These are phyloP conservation scores for Calonectria pteridis DNA, from an alignment of 2,329 filamentous ascomycete genomes.

Conservation along the genomic window DNA sequence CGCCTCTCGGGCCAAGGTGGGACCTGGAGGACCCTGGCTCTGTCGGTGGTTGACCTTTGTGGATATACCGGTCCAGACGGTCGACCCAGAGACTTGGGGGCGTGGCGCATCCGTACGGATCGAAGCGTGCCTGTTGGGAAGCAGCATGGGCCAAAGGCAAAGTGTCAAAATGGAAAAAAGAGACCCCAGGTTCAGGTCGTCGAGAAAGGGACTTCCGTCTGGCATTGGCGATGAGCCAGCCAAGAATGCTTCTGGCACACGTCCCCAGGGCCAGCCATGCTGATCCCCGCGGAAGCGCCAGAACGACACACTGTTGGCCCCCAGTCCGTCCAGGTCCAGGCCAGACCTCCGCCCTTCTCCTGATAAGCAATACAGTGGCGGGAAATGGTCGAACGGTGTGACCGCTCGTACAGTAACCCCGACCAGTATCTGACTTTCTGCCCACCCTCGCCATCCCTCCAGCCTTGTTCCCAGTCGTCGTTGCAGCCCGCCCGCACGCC, in stretches of 20 bases:
- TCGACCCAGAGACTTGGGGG: not conserved
- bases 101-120: not conserved
- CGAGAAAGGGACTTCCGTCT: not conserved
- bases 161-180: not conserved
- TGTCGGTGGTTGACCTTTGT: not conserved
- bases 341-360: not conserved
- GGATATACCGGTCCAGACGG: constrained; percentile 1
- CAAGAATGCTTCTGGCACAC: not conserved
- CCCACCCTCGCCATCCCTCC: constrained; percentile 1
- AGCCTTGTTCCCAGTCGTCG: constrained; percentile 6
- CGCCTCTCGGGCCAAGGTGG: not conserved
- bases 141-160: not conserved
- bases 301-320: not conserved
- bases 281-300: not conserved
- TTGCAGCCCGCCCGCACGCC: not conserved
- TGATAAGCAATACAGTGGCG: constrained; percentile 2
- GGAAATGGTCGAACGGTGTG: not conserved
- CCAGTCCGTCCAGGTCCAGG: not conserved
- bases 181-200: not conserved
- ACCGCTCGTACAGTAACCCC: not conserved
- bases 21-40: not conserved
- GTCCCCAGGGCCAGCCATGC: not conserved
- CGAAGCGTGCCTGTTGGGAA: not conserved
- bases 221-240: not conserved
- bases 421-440: not conserved